Evolutionary conservation across 768 basidiomycete genomes (phyloP), one percentile per base, ranked within the genome.

Genomic region (Pleurotus djamor): DNA sequence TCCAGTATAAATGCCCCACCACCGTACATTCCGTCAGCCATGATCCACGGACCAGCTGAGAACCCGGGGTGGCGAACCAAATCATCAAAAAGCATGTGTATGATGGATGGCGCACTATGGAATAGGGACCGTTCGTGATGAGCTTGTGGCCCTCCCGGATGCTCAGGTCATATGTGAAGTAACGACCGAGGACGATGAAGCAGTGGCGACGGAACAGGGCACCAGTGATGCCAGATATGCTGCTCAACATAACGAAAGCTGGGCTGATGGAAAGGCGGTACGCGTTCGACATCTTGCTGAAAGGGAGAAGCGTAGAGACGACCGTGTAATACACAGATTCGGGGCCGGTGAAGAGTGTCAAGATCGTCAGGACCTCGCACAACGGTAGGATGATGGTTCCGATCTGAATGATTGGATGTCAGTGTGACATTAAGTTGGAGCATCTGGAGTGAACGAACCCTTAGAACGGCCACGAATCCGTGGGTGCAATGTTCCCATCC

Each of bases 81-180:
- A 41, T 41, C 38, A 41, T 41, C 38, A 41, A n/a, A 41, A 41
- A 9, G 10, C 38, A 9, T 9, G 38, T 41, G 38, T 41, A 41
- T n/a, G 38, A 41, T 10, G 38, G 38, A 41, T 41, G 38, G n/a
- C 38, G 38, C 9, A 41, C 38, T 10, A 41, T 10, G 9, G 38
- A 9, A 41, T 41, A 41, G 38, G 38, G 38, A 10, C 38, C 38
- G n/a, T n/a, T 41, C 10, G 67, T 72, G 47, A 72, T 61, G 5
- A 73, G 65, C 48, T 59, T 61, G 60, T 72, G 71, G 9, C 59
- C 52, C 33, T 56, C 57, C 9, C 64, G 66, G 33, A 70, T 54
- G 28, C 61, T 63, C 14, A 71, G 63, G 48, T 67, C 63, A 58
- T 71, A 71, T 6, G 69, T 73, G 67, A 71, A 73, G 38, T 64